A percentile compares a stretch with the other conserved stretches of the same genome.
Evolutionary conservation across 2,329 filamentous ascomycete species (phyloP).

Genomic region (Fusarium temperatum): DNA sequence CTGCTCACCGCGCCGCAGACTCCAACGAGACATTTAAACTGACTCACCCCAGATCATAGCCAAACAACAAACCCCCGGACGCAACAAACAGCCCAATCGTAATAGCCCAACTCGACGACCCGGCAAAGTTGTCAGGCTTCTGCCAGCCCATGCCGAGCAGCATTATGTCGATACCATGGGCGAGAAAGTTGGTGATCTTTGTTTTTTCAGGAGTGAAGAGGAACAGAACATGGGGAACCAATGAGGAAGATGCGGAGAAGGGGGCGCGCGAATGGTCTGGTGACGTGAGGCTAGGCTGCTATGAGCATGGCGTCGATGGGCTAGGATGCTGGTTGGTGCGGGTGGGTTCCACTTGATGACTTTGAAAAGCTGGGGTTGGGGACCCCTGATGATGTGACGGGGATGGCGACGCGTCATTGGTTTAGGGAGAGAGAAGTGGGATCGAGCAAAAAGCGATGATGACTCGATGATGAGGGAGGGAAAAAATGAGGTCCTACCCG

Average conservation of each 20-base stretch:
- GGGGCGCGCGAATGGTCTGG: neutral
- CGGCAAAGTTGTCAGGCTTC: constrained; percentile 78
- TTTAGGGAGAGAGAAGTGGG: neutral
- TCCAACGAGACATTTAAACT: constrained; percentile 4
- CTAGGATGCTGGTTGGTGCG: no score
- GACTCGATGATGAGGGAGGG: no score
- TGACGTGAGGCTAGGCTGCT: neutral
- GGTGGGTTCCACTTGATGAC: neutral
- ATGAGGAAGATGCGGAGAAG: neutral
- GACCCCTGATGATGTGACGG: neutral
- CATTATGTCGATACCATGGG: constrained; percentile 55
- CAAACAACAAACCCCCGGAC: constrained; percentile 73
- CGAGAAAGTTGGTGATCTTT: neutral
- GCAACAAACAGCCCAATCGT: constrained; percentile 77
- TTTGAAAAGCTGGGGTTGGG: neutral
- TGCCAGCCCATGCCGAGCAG: constrained; percentile 74
- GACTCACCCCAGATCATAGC: constrained; percentile 74
- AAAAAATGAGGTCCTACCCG: constrained; percentile 26
- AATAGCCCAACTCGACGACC: constrained; percentile 75
- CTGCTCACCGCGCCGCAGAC: neutral
- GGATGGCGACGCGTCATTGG: neutral
- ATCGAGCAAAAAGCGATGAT: neutral
- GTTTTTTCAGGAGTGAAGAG: neutral
- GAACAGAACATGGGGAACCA: neutral
- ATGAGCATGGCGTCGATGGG: neutral